Percentiles rank a stretch among this genome's conserved stretches.
These are phyloP conservation scores for Backusella tarrabulga DNA, from an alignment of 192 early-diverging fungal species.

Conservation along the genomic window DNA sequence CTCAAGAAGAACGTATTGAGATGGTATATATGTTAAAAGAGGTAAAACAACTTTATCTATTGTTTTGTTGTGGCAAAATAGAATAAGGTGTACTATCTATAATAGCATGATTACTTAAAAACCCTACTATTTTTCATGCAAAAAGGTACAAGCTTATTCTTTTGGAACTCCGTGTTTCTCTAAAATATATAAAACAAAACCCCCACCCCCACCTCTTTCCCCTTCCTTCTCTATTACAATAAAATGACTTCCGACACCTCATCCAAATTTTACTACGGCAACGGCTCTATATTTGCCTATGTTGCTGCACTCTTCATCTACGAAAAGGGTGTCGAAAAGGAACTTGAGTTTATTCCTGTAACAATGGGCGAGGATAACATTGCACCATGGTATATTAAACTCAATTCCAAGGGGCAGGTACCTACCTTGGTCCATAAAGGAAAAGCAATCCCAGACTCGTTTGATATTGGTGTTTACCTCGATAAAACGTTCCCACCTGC, in stretches of 20 bases:
- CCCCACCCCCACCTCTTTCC: background rate
- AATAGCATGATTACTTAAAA: background rate
- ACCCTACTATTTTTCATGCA: background rate
- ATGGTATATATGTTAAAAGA: background rate
- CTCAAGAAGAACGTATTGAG: background rate
- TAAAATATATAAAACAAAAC: background rate
- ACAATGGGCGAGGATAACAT: constrained; percentile 6
- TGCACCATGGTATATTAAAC: constrained; percentile 15
- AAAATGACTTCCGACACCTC: background rate
- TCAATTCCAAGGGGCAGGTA: constrained; percentile 21
- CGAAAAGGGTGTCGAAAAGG: background rate
- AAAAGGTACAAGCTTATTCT: background rate
- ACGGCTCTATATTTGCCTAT: background rate
- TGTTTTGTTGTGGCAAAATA: background rate
- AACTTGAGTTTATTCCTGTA: background rate
- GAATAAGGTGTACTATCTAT: background rate
- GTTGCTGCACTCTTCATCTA: background rate
- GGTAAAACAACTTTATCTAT: background rate
- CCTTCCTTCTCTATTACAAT: background rate
- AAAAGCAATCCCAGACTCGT: background rate
- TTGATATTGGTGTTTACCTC: background rate
- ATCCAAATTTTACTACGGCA: background rate
- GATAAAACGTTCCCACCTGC: background rate
- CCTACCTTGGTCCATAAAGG: constrained; percentile 4
- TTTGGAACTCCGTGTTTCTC: background rate